Percentiles rank a stretch among this genome's conserved stretches.
These are phyloP conservation scores for Epichloe brachyelytri DNA, from an alignment of 2,329 filamentous ascomycete genomes.

Conservation along the genomic window DNA sequence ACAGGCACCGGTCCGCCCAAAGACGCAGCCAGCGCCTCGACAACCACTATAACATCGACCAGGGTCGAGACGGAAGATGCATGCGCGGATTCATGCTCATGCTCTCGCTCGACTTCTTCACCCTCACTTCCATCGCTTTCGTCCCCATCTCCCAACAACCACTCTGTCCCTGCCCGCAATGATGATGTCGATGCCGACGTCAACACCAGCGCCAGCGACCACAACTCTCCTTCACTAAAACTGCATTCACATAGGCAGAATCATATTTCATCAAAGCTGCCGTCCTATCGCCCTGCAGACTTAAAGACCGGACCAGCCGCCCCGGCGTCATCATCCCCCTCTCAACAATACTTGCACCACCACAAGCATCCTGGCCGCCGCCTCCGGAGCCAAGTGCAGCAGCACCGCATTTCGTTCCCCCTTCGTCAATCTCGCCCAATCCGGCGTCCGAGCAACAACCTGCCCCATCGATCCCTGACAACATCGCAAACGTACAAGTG, in stretches of 20 bases:
- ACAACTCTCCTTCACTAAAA: conserved; percentile 5
- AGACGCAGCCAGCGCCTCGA: not conserved
- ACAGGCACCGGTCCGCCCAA: not conserved
- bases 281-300: conserved; percentile 41
- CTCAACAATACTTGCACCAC: conserved; percentile 8
- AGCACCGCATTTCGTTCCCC: conserved; percentile 1
- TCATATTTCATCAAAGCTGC: conserved; percentile 43
- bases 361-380: conserved; percentile 5
- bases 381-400: not conserved
- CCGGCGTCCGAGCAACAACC: conserved; percentile 10
- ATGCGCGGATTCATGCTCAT: not conserved
- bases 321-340: conserved; percentile 12
- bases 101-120: not conserved
- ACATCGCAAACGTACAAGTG: conserved; percentile 9
- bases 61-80: not conserved
- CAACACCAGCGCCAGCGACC: not conserved
- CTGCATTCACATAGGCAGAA: conserved; percentile 36
- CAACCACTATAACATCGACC: not conserved
- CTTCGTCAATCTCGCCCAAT: conserved; percentile 16
- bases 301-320: conserved; percentile 19
- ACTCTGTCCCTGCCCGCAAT: not conserved
- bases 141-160: not conserved
- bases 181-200: not conserved
- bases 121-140: not conserved
- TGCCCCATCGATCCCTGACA: conserved; percentile 9